Evolutionary conservation across 2,329 filamentous ascomycete species (phyloP), one percentile per base, ranked within the genome.

Genomic region (Neurospora crassa): DNA sequence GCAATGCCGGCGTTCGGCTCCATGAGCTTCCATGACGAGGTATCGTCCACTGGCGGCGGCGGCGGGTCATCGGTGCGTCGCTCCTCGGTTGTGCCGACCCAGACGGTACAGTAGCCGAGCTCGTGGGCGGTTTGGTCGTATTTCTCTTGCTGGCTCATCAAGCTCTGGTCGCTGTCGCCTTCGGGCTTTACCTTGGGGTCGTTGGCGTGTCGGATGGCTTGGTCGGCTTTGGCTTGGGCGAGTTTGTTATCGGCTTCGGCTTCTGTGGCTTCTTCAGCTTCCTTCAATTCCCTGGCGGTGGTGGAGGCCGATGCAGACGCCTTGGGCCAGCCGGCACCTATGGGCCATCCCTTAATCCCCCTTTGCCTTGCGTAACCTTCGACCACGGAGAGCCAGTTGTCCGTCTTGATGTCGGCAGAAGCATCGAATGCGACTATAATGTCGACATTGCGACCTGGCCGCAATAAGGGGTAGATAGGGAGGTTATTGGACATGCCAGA

Each of bases 401-500:
- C 94, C 6, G 92, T 92, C 78, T 91, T 93, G 72, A 97, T 92
- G 76, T 99, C 96, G 24, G 94, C 94, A 1, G 93, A 97, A 3
- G 94, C 94, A 79, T 99, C 96, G 79, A 99, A 99, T 3, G 94
- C 93, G 67, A 99, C 88, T 67, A 98, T 84, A 63, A 99, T 87
- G 76, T 99, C 96, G 6, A 99, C 91, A 71, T 97, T 88, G 43
- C 96, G 88, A 2, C 94, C 95, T 0, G 93, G 93, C 12, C 96
- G 90, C 20, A 99, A 89, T 3, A 98, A 86, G 0, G 96, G 96
- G 79, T 99, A 99, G 59, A 98, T 94, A 1, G 96, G 96, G 10
- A 99, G 85, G 78, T 99, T 99, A 79, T 99, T 98, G 74, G 92
- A 96, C 96, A 99, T 99, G 69, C 96, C 96, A 1, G 96, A 94